Evolutionary conservation across 2,329 filamentous ascomycete species (phyloP).

Genomic region (Fusarium armeniacum): DNA sequence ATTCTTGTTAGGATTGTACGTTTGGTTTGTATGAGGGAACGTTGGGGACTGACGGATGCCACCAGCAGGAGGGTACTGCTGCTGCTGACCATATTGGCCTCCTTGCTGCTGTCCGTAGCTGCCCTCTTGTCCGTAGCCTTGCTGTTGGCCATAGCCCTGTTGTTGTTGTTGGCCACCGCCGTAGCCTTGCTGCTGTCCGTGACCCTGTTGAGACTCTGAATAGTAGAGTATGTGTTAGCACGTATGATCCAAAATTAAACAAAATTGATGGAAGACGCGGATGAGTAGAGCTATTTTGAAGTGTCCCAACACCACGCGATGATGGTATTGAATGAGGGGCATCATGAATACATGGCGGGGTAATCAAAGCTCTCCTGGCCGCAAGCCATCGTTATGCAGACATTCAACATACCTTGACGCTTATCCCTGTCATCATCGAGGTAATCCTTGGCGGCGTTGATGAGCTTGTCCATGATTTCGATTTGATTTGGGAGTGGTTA

Average conservation of each 20-base stretch:
- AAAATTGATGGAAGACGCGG: not conserved
- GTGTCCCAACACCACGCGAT: not conserved
- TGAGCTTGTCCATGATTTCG: slow-evolving; percentile 56
- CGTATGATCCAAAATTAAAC: not conserved
- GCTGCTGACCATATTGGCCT: slow-evolving; percentile 37
- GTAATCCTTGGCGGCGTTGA: slow-evolving; percentile 57
- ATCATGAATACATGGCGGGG: slow-evolving; percentile 46
- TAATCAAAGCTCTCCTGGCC: slow-evolving; percentile 21
- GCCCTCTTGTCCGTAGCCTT: slow-evolving; percentile 23
- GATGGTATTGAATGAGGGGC: slow-evolving; percentile 21
- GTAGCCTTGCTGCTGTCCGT: slow-evolving; percentile 28
- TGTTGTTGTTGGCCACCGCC: slow-evolving; percentile 26
- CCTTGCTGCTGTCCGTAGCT: slow-evolving; percentile 26
- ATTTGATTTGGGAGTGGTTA: not conserved
- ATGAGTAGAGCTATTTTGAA: not conserved
- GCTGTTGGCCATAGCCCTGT: slow-evolving; percentile 29
- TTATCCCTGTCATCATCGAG: slow-evolving; percentile 53
- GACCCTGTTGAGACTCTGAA: slow-evolving; percentile 29
- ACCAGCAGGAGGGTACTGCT: slow-evolving; percentile 42
- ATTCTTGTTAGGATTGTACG: slow-evolving; percentile 18
- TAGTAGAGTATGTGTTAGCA: slow-evolving; percentile 15
- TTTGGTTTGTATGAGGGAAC: not conserved
- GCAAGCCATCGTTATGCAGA: slow-evolving; percentile 2
- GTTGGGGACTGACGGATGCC: slow-evolving; percentile 50
- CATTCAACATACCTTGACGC: slow-evolving; percentile 41